Evolutionary conservation across 1,284 basidiomycete genomes (phyloP), one percentile per base, ranked within the genome.

Genomic region (Spongiforma sp.): DNA sequence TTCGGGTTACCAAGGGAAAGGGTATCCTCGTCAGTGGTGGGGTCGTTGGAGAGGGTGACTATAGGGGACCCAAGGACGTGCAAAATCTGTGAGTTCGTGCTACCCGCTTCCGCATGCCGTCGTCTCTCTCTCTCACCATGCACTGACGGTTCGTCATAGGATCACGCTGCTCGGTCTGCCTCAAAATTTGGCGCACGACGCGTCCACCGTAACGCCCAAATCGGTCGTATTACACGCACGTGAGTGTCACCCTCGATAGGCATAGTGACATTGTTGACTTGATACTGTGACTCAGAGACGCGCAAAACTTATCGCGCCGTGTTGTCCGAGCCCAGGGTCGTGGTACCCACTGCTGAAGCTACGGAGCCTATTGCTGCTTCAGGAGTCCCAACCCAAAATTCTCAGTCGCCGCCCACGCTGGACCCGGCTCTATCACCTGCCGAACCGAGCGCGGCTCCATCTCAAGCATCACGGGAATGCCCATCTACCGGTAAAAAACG

Each of bases 1-100:
- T 86, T 17, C 82, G 93, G 2, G 91, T 92, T 2, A 90, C 91
- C 12, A 92, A 92, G 68, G 93, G 92, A 5, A 91, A 88, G 72
- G 89, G 87, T 0, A 72, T 94, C 41, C 75, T 94, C 19, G 80
- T 93, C 5, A 89, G 87, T 64, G 84, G 91, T 9, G 90, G 91
- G 0, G 87, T 85, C 1, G 74, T 81, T 17, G 78, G 79, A 17
- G 83, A 87, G 53, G 80, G 80, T 5, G 88, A 93, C 73, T 75
- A 91, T 58, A 82, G 93, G 62, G 88, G 85, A 3, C 89, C 90
- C 0, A 81, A 81, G 68, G 93, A 94, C 73, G 80, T 93, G 8
- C 85, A 82, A 32, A 94, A 94, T 71, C 69, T 94, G 93, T 93
- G 68, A 70, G 87, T 15, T 48, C 41, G 10, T n/a, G n/a, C n/a